phyloP scores from a whole-genome alignment of 1,139 yeast species.

The Sporopachydermia cereana region DNA sequence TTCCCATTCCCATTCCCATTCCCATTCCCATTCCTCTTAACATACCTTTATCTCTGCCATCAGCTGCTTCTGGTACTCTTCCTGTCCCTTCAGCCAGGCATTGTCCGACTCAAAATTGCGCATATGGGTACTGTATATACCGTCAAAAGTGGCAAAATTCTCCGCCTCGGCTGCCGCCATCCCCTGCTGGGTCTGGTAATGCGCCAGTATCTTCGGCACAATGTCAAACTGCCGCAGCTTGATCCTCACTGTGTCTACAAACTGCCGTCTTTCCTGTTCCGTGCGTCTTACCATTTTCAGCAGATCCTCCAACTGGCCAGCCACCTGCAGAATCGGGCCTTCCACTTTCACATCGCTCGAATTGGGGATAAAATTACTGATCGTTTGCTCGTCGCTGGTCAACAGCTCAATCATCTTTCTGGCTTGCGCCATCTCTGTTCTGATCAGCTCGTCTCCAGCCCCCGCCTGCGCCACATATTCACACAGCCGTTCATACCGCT shows the following conservation, averaged over 20 bases:
- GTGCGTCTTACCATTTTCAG: conserved; percentile 21
- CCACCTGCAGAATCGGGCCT: conserved; percentile 26
- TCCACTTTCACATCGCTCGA: conserved; percentile 33
- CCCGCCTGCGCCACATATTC: conserved; percentile 47
- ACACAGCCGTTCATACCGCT: conserved; percentile 33
- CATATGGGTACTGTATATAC: conserved; percentile 19
- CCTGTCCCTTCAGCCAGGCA: conserved; percentile 28
- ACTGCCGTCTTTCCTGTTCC: conserved; percentile 26
- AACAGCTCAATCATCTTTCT: conserved; percentile 34
- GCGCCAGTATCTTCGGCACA: conserved; percentile 38
- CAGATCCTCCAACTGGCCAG: conserved; percentile 33
- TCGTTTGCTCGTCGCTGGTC: conserved; percentile 29
- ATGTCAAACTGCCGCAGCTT: conserved; percentile 38
- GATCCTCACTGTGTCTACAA: conserved; percentile 32
- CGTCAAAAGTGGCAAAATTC: conserved; percentile 20
- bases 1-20: conserved; percentile 12
- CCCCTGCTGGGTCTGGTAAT: conserved; percentile 24
- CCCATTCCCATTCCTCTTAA: conserved; percentile 23
- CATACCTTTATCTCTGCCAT: conserved; percentile 34
- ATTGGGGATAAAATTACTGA: conserved; percentile 40
- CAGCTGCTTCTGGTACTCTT: conserved; percentile 30
- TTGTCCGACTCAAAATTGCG: conserved; percentile 31
- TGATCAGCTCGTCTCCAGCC: conserved; percentile 45
- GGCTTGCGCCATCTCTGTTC: conserved; percentile 33
- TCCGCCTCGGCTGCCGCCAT: conserved; percentile 12